Evolutionary conservation across 805 yeast genomes (phyloP).

Genomic region (Ogataea trehaloabstinens): DNA sequence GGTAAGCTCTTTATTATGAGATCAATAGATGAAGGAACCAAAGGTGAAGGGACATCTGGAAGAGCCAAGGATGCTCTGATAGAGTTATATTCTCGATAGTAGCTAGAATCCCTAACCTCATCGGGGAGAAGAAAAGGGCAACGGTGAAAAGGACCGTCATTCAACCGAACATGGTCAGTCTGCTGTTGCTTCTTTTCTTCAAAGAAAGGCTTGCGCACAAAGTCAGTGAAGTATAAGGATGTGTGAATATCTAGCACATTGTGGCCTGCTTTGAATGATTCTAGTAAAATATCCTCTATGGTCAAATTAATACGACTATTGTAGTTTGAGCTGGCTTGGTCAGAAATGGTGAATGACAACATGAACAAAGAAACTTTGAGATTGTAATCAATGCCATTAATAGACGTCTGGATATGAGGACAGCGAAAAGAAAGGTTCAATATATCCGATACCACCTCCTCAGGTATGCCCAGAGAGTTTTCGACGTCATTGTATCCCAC

Average conservation of each 20-base stretch:
- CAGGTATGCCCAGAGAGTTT: conserved; percentile 61
- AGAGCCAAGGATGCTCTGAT: conserved; percentile 60
- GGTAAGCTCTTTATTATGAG: conserved; percentile 37
- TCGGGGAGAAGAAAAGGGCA: conserved; percentile 66
- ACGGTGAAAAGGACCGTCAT: conserved; percentile 85
- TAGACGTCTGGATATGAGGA: conserved; percentile 42
- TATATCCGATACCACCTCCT: conserved; percentile 63
- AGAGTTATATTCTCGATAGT: conserved; percentile 48
- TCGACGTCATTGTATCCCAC: conserved; percentile 74
- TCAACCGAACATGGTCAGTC: conserved; percentile 58
- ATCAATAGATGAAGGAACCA: conserved; percentile 48
- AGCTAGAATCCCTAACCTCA: conserved; percentile 44
- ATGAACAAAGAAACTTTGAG: conserved; percentile 25
- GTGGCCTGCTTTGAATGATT: conserved; percentile 11
- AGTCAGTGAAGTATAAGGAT: conserved; percentile 56
- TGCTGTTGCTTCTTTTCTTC: conserved; percentile 50
- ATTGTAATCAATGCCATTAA: conserved; percentile 35
- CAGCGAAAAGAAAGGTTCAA: conserved; percentile 59
- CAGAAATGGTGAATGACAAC: conserved; percentile 50
- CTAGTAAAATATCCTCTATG: conserved; percentile 45
- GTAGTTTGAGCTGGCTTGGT: conserved; percentile 66
- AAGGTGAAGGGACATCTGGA: conserved; percentile 62
- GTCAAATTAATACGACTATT: conserved; percentile 50
- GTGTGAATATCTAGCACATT: conserved; percentile 49
- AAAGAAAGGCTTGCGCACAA: conserved; percentile 51